These are phyloP conservation scores for Mycena kentingensis DNA, from an alignment of 768 basidiomycete genomes.

Conservation along the genomic window DNA sequence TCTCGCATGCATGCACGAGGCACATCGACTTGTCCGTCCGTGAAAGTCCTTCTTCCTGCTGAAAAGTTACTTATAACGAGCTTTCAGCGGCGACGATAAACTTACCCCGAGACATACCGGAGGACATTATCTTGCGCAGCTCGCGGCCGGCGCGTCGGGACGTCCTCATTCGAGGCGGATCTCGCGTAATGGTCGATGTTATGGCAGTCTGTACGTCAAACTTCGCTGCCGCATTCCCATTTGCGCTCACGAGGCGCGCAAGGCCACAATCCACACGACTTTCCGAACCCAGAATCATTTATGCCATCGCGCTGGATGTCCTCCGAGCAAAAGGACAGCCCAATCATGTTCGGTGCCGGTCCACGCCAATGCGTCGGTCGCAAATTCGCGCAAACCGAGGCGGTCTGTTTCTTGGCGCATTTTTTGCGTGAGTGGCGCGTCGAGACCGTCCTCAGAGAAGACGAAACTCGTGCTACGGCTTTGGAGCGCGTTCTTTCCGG, in stretches of 20 bases:
- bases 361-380: conserved; percentile 40
- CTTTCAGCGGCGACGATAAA: conserved; percentile 9
- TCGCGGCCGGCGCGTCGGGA: background rate
- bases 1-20: conserved; percentile 16
- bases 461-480: background rate
- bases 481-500: background rate
- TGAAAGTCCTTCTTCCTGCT: background rate
- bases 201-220: conserved; percentile 24
- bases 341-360: conserved; percentile 26
- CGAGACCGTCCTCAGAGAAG: conserved; percentile 23
- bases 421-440: conserved; percentile 40
- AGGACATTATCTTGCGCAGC: conserved; percentile 4
- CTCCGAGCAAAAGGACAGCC: conserved; percentile 4
- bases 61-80: background rate
- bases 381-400: conserved; percentile 39
- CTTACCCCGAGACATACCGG: conserved; percentile 5
- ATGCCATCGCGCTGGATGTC: conserved; percentile 27
- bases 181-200: conserved; percentile 19
- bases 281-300: conserved; percentile 21
- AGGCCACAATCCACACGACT: conserved; percentile 24
- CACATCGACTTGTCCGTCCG: conserved; percentile 12
- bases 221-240: background rate
- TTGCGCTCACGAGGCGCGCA: background rate
- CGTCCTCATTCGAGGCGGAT: background rate
- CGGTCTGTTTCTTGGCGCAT: conserved; percentile 37